Base-by-base conservation (phyloP, 2,329 filamentous ascomycete genomes). In the Periglandula ipomoeae region DNA sequence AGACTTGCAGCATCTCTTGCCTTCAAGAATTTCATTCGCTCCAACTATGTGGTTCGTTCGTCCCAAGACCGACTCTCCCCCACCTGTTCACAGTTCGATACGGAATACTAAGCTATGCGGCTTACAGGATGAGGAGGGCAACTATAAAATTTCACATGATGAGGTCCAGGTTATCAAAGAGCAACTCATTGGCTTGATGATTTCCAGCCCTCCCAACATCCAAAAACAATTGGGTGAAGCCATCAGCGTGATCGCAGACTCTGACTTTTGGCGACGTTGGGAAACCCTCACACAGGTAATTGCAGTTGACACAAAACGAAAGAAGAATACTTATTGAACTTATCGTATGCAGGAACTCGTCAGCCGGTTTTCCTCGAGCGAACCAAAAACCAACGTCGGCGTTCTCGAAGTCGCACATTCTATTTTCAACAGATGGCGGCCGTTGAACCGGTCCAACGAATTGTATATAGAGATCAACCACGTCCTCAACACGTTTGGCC, bases 11-110 rank as follows among this genome's bases (percentile, higher is more conserved):
- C 87, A 60, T 88, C 93, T 24, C 77, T 98, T 52, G 93, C 87
- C 72, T 98, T 98, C 79, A 98, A 98, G 72, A 98, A 98, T 73
- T 95, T 95, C 68, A 89, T 98, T 62, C 86, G 87, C 67, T 82
- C 86, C 63, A 93, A 89, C 74, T 98, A 94, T 81, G 87, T 89
- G 59, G 82, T 85, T 69, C 58, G 80, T 73, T 40, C 58, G 80
- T 73, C 41, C 13, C 50, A 20, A 34, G 30, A 44, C 42, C 23
- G 35, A 27, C n/a, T 20, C 22, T 39, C 37, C 11, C 5, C 13
- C 44, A 40, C 53, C 23, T 30, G 45, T 46, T 38, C 30, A 32
- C 35, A n/a, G 39, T 39, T 50, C 48, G 34, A 42, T n/a, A 49
- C 22, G 19, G 13, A n/a, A 47, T 37, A 39, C 51, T 56, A 53